Evolutionary conservation across 352 stramenopile species (phyloP).

Genomic region (Phytophthora sojae): DNA sequence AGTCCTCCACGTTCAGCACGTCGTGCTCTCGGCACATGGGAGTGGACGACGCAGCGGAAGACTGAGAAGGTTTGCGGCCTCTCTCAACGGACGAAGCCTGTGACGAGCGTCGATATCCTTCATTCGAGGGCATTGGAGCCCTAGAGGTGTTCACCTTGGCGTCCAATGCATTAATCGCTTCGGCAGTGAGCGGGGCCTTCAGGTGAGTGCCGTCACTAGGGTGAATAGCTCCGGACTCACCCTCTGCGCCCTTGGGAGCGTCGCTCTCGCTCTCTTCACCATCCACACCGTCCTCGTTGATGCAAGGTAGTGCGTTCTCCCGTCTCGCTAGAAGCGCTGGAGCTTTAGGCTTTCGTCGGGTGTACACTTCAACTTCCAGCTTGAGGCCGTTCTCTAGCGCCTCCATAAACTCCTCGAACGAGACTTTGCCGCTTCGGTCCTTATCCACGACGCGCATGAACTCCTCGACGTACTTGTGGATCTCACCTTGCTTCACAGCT

Average conservation of each 20-base stretch:
- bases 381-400: slow-evolving; percentile 77
- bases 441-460: slow-evolving; percentile 80
- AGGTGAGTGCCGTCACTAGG: neutral
- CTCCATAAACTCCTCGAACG: slow-evolving; percentile 86
- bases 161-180: slow-evolving; percentile 7
- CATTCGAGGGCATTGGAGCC: slow-evolving; percentile 13
- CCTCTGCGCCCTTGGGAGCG: slow-evolving; percentile 10
- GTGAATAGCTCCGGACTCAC: slow-evolving; percentile 7
- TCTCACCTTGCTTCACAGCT: slow-evolving; percentile 66
- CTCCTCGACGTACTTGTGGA: slow-evolving; percentile 74
- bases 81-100: slow-evolving; percentile 35
- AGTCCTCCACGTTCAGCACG: slow-evolving; percentile 34
- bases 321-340: slow-evolving; percentile 20
- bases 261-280: slow-evolving; percentile 25
- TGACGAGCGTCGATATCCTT: slow-evolving; percentile 19
- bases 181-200: slow-evolving; percentile 18
- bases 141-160: slow-evolving; percentile 26
- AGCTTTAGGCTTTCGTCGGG: slow-evolving; percentile 49
- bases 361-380: slow-evolving; percentile 79
- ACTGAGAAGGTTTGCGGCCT: slow-evolving; percentile 12
- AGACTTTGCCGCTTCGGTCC: slow-evolving; percentile 74
- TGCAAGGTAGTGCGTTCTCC: slow-evolving; percentile 27
- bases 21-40: slow-evolving; percentile 34
- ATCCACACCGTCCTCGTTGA: slow-evolving; percentile 21
- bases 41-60: slow-evolving; percentile 24